Evolutionary conservation across 768 basidiomycete species (phyloP).

Genomic region (Boletellus ananiceps): DNA sequence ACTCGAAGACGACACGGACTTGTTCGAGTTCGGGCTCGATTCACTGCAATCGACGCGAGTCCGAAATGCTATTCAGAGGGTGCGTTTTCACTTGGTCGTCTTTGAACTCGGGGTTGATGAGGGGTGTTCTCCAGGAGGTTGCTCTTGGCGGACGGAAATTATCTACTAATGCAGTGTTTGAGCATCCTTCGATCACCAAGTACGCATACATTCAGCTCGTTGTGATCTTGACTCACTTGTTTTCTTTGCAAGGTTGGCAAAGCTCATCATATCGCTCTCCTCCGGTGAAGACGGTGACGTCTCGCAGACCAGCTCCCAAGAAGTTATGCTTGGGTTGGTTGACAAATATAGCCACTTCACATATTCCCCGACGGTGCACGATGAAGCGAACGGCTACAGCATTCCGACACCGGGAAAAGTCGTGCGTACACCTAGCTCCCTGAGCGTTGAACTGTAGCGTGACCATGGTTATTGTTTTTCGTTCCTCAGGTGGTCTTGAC

Average conservation of each 20-base stretch:
- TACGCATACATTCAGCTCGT: constrained; percentile 9
- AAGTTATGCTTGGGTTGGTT: constrained; percentile 42
- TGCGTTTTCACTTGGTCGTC: constrained; percentile 24
- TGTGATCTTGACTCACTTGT: not conserved
- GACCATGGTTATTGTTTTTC: no score
- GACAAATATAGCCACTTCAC: constrained; percentile 34
- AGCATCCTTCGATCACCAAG: constrained; percentile 42
- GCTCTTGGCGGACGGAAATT: constrained; percentile 20
- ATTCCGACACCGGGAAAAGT: constrained; percentile 7
- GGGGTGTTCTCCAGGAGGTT: constrained; percentile 8
- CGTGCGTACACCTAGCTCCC: constrained; percentile 3
- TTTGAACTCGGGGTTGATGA: constrained; percentile 24
- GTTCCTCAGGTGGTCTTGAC: constrained; percentile 36
- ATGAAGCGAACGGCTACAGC: constrained; percentile 12
- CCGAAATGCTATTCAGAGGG: constrained; percentile 44
- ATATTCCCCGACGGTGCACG: not conserved
- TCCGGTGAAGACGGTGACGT: constrained; percentile 24
- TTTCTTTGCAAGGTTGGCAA: constrained; percentile 31
- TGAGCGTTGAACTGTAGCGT: no score
- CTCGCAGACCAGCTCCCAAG: constrained; percentile 25
- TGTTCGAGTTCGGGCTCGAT: constrained; percentile 49
- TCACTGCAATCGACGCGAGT: constrained; percentile 51
- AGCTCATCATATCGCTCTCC: constrained; percentile 34
- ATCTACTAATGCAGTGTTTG: constrained; percentile 40
- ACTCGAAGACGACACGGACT: constrained; percentile 32